Evolutionary conservation across 192 early-diverging fungal genomes (phyloP).

Genomic region (Rhizophagus prolifer): DNA sequence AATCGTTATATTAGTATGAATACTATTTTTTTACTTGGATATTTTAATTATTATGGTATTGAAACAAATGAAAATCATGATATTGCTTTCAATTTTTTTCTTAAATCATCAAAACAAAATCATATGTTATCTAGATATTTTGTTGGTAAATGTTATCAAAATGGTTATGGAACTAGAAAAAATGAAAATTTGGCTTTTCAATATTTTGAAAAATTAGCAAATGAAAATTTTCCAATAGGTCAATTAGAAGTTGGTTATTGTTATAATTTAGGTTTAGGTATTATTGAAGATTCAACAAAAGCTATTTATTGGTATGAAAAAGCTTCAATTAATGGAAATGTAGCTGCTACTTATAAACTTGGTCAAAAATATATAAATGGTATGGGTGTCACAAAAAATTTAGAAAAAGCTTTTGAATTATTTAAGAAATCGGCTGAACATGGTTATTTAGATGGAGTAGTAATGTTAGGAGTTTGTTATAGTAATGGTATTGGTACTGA

Average conservation of each 20-base stretch:
- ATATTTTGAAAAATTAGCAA: slow-evolving; percentile 40
- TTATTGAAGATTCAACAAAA: no score
- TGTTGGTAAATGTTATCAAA: neutral
- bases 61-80: neutral
- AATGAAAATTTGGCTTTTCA: neutral
- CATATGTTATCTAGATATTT: neutral
- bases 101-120: neutral
- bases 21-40: neutral
- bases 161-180: neutral
- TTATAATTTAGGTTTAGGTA: slow-evolving; percentile 46
- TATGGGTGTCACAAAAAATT: no score
- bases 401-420: no score
- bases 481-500: slow-evolving; percentile 61
- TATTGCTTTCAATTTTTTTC: neutral
- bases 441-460: no score
- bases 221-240: slow-evolving; percentile 66
- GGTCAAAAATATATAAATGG: no score
- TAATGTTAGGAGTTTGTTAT: no score
- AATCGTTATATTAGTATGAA: neutral
- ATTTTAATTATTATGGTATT: neutral
- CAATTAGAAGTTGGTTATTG: slow-evolving; percentile 79
- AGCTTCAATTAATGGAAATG: no score
- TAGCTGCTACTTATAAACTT: no score
- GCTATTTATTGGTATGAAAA: no score
- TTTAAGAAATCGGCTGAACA: no score